phyloP scores from a whole-genome alignment of 345 rosid genomes.

The Populus pruinosa region DNA sequence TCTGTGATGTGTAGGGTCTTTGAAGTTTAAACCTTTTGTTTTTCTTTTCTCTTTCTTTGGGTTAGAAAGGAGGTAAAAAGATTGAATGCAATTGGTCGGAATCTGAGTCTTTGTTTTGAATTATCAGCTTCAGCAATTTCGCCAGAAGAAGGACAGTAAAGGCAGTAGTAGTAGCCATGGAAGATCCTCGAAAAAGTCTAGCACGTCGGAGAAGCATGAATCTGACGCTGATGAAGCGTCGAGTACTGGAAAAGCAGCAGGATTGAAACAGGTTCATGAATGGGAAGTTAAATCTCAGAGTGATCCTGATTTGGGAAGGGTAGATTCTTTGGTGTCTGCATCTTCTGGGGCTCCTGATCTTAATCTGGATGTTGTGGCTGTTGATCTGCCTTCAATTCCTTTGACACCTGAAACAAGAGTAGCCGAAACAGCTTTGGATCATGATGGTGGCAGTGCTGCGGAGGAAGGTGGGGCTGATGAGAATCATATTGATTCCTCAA shows the following conservation, averaged over 20 bases:
- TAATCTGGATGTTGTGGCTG: conserved; percentile 28
- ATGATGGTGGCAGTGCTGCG: conserved; percentile 20
- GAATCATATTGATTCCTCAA: conserved; percentile 21
- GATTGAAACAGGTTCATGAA: conserved; percentile 26
- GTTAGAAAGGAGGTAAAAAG: not conserved
- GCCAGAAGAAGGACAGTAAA: conserved; percentile 84
- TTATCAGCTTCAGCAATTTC: conserved; percentile 88
- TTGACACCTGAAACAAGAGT: conserved; percentile 24
- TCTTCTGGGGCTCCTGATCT: conserved; percentile 26
- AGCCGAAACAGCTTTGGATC: conserved; percentile 16
- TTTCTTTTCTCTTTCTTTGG: not conserved
- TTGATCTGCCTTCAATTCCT: conserved; percentile 27
- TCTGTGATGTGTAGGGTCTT: not conserved
- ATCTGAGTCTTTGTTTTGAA: conserved; percentile 7
- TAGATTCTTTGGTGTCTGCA: conserved; percentile 36
- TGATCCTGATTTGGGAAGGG: conserved; percentile 24
- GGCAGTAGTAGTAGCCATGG: conserved; percentile 67
- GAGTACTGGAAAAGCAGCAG: conserved; percentile 21
- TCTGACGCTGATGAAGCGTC: conserved; percentile 41
- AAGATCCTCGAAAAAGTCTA: conserved; percentile 61
- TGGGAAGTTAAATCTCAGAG: conserved; percentile 33
- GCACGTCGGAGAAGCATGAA: conserved; percentile 57
- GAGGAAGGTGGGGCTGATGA: conserved; percentile 23
- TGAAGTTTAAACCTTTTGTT: not conserved
- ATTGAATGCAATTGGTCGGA: not conserved